Evolutionary conservation across 345 rosid species (phyloP), one percentile per base, ranked within the genome.

Genomic region (Aquilaria malaccensis): DNA sequence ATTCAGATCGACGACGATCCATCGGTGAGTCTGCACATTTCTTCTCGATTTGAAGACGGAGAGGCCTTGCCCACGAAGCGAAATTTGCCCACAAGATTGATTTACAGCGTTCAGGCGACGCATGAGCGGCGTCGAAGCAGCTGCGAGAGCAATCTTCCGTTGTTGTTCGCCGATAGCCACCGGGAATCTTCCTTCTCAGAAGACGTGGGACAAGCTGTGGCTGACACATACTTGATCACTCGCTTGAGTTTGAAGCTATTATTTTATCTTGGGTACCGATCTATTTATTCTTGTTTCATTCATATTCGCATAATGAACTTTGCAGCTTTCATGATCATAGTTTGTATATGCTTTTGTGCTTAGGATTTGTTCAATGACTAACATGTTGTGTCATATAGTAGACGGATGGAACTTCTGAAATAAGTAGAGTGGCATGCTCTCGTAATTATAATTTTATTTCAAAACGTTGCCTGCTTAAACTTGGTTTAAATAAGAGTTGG

Each of bases 201-300:
- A 59, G 89, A 81, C 52, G 85, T 86, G 53, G 77, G 78, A 55
- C 90, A 77, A 46, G 96, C 80, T 0, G 84, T 90, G 33, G 76
- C 86, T 0, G 89, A 94, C 66, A 90, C 87, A 2, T 83, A 73
- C 58, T 70, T 84, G 72, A 13, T 88, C 49, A 78, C 93, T 68
- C 80, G 93, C 60, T 74, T 88, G 46, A 66, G 84, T 67, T 67
- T 85, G 76, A 85, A 83, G 75, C 89, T 94, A 15, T 60, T 86
- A 10, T 67, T 74, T 52, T 94, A 72, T 79, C 89, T 94, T 31
- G 93, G 95, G 97, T 94, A 80, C 50, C 9, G 45, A 30, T 53
- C 31, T 54, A 32, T n/a, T 45, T 4, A 3, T 52, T 30, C 29
- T 57, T 31, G 31, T 51, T 10, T 22, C 1, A 0, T 9, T 7